phyloP scores from a whole-genome alignment of 108 stramenopile genomes.

The Epithemia pelagica region DNA sequence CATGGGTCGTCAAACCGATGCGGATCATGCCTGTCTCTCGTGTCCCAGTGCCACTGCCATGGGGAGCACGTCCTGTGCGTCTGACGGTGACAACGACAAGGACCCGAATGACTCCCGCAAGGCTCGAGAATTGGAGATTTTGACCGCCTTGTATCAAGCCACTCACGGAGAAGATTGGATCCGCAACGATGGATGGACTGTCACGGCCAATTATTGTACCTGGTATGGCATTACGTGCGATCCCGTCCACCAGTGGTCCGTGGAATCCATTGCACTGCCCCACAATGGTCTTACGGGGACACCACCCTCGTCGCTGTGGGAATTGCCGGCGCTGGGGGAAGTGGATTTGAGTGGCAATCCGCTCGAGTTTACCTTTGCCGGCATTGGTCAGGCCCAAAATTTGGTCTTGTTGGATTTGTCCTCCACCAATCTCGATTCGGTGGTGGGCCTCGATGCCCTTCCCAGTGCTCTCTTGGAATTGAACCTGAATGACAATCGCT shows the following conservation, averaged over 20 bases:
- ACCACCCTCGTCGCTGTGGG: background rate
- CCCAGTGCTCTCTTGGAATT: conserved; percentile 36
- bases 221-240: conserved; percentile 5
- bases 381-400: conserved; percentile 13
- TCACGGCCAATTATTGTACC: conserved; percentile 1
- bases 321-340: background rate
- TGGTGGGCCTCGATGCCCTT: background rate
- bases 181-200: conserved; percentile 17
- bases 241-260: background rate
- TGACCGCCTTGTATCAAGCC: conserved; percentile 30
- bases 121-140: conserved; percentile 10
- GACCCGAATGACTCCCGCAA: background rate
- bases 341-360: conserved; percentile 25
- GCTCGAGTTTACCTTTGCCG: conserved; percentile 24
- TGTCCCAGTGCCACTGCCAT: conserved; percentile 1
- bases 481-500: conserved; percentile 17
- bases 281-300: conserved; percentile 3
- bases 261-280: background rate
- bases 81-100: conserved; percentile 8
- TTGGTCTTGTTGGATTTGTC: background rate
- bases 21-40: conserved; percentile 1
- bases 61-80: conserved; percentile 5
- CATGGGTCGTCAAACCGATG: conserved; percentile 1
- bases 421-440: background rate
- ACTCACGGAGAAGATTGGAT: conserved; percentile 21